A percentile compares a stretch with the other conserved stretches of the same genome.
phyloP scores from a whole-genome alignment of 768 basidiomycete species.

The Tricholoma saponaceum region DNA sequence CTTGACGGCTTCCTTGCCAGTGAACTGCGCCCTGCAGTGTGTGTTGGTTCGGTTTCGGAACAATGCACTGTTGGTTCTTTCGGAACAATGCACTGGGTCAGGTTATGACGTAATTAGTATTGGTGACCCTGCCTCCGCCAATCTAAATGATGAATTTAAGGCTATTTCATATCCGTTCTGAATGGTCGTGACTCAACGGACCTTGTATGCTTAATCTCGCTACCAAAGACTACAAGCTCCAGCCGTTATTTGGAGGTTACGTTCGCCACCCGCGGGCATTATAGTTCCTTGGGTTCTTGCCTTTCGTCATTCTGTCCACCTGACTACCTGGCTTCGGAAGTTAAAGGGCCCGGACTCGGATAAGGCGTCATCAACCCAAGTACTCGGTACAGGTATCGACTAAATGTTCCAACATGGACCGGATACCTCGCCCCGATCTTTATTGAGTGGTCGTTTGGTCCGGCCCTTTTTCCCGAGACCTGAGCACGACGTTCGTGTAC shows the following conservation, averaged over 20 bases:
- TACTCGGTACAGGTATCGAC: slow-evolving; percentile 6
- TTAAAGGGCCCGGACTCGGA: not conserved
- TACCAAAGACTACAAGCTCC: slow-evolving; percentile 1
- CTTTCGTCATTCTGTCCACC: slow-evolving; percentile 5
- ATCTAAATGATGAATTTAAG: not conserved
- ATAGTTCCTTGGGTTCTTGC: not conserved
- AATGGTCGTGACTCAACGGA: slow-evolving; percentile 1
- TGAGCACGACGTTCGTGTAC: too few relatives aligned
- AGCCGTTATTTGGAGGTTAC: slow-evolving; percentile 1
- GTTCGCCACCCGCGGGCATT: not conserved
- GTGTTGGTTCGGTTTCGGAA: too few relatives aligned
- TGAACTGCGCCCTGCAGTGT: too few relatives aligned
- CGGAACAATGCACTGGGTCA: too few relatives aligned
- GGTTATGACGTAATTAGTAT: slow-evolving; percentile 11
- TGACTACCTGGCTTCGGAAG: slow-evolving; percentile 6
- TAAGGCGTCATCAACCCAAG: slow-evolving; percentile 12
- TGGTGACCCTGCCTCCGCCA: not conserved
- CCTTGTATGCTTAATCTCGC: slow-evolving; percentile 8
- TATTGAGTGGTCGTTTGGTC: too few relatives aligned
- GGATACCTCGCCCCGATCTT: not conserved
- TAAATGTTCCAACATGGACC: slow-evolving; percentile 2
- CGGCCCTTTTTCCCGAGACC: too few relatives aligned
- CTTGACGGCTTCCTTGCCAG: too few relatives aligned
- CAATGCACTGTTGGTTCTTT: too few relatives aligned
- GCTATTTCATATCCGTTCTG: not conserved